phyloP scores from a whole-genome alignment of 2,329 filamentous ascomycete species.

The Gnomoniopsis smithogilvyi region DNA sequence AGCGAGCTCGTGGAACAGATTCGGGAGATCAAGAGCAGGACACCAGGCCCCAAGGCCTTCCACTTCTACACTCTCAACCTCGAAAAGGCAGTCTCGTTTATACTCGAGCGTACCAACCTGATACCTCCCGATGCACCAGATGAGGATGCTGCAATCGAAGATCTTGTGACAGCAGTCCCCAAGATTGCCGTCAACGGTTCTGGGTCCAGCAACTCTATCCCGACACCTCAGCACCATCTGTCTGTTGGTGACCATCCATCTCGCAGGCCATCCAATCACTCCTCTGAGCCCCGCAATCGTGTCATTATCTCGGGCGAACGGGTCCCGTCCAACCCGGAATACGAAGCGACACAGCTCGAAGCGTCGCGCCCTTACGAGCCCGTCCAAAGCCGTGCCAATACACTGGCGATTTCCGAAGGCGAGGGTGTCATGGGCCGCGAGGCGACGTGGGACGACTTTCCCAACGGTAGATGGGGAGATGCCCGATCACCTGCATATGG shows the following conservation, averaged over 20 bases:
- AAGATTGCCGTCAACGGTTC: conserved; percentile 51
- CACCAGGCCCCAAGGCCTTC: conserved; percentile 69
- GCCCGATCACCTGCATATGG: conserved; percentile 90
- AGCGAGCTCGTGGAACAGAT: conserved; percentile 80
- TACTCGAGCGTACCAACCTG: conserved; percentile 79
- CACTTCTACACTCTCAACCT: conserved; percentile 98
- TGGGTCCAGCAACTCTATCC: conserved; percentile 29
- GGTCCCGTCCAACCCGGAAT: conserved; percentile 56
- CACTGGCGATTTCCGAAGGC: conserved; percentile 89
- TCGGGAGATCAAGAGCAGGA: conserved; percentile 57
- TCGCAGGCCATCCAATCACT: conserved; percentile 72
- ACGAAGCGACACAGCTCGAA: conserved; percentile 72
- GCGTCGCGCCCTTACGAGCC: conserved; percentile 72
- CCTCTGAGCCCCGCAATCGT: conserved; percentile 82
- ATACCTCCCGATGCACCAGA: conserved; percentile 58
- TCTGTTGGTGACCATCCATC: conserved; percentile 21
- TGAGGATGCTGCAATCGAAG: conserved; percentile 50
- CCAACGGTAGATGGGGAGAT: conserved; percentile 94
- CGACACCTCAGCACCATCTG: conserved; percentile 9
- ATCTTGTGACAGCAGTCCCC: conserved; percentile 40
- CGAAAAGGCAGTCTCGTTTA: conserved; percentile 93
- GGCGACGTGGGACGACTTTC: conserved; percentile 98
- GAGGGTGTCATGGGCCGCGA: conserved; percentile 86
- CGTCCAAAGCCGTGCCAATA: conserved; percentile 77
- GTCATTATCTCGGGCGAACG: conserved; percentile 70